A percentile compares a stretch with the other conserved stretches of the same genome.
phyloP scores from a whole-genome alignment of 2,329 filamentous ascomycete genomes.

The Colletotrichum lupini region DNA sequence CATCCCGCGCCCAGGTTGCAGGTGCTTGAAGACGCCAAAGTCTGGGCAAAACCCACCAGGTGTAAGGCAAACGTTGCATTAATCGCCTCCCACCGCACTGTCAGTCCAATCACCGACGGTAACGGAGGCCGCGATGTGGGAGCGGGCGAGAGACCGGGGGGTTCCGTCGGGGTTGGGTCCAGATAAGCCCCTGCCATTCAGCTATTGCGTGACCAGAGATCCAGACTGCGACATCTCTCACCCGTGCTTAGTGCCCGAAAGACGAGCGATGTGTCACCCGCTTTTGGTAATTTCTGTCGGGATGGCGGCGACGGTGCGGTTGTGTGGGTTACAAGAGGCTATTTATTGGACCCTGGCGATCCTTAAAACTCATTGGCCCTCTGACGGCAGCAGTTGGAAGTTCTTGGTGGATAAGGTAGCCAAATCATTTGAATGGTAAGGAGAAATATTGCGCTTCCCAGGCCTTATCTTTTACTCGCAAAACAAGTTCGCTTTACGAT shows the following conservation, averaged over 20 bases:
- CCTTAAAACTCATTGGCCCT: too few species aligned
- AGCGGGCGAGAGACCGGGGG: not conserved
- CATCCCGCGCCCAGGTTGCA: conserved; percentile 4
- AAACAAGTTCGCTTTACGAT: too few species aligned
- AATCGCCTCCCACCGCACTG: not conserved
- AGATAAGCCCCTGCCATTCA: conserved; percentile 18
- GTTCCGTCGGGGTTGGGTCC: not conserved
- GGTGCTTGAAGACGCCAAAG: conserved; percentile 20
- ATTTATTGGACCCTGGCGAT: not conserved
- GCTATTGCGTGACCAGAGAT: conserved; percentile 30
- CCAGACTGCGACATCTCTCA: conserved; percentile 30
- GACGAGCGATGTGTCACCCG: not conserved
- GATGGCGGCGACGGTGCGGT: conserved; percentile 20
- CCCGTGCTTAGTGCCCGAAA: not conserved
- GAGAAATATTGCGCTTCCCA: too few species aligned
- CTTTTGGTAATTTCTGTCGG: conserved; percentile 24
- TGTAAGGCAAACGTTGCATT: not conserved
- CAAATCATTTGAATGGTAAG: too few species aligned
- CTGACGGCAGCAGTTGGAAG: too few species aligned
- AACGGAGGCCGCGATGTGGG: not conserved
- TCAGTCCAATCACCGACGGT: conserved; percentile 14
- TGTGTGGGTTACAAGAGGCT: not conserved
- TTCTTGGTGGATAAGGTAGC: too few species aligned
- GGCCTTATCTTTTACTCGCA: too few species aligned
- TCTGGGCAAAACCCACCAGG: conserved; percentile 29